A percentile compares a stretch with the other conserved stretches of the same genome.
Conservation (phyloP, 2,329 filamentous ascomycete species). For the Aspergillus phoenicis region DNA sequence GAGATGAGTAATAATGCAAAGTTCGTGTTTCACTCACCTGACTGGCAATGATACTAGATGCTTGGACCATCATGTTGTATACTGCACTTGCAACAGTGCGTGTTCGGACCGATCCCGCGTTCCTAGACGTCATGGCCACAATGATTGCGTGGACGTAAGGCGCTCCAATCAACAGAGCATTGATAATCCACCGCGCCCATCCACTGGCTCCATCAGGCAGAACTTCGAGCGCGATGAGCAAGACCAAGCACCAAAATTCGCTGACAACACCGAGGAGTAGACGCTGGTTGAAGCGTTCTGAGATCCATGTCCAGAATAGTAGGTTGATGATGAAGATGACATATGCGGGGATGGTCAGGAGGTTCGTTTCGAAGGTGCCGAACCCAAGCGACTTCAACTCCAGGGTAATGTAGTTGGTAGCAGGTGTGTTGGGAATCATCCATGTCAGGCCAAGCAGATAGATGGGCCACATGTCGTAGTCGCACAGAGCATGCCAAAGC, state of each 20-base stretch:
- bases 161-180: constrained; percentile 57
- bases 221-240: constrained; percentile 55
- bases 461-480: constrained; percentile 62
- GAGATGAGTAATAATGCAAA: not conserved
- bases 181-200: constrained; percentile 57
- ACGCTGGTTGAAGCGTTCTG: constrained; percentile 59
- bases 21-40: constrained; percentile 33
- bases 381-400: constrained; percentile 58
- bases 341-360: constrained; percentile 64
- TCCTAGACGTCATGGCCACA: constrained; percentile 48
- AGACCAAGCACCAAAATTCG: constrained; percentile 56
- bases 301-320: constrained; percentile 56
- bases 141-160: constrained; percentile 63
- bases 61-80: constrained; percentile 52
- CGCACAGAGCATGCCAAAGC: constrained; percentile 53
- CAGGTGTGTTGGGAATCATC: constrained; percentile 43
- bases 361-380: constrained; percentile 61
- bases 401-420: constrained; percentile 43
- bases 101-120: constrained; percentile 47
- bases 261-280: constrained; percentile 57
- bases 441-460: constrained; percentile 54
- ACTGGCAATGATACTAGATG: constrained; percentile 43
- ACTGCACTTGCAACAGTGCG: constrained; percentile 48
- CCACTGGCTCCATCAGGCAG: constrained; percentile 51
- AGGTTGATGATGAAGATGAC: constrained; percentile 61